Evolutionary conservation across 1,284 basidiomycete genomes (phyloP).

Genomic region (Pholiota adiposa): DNA sequence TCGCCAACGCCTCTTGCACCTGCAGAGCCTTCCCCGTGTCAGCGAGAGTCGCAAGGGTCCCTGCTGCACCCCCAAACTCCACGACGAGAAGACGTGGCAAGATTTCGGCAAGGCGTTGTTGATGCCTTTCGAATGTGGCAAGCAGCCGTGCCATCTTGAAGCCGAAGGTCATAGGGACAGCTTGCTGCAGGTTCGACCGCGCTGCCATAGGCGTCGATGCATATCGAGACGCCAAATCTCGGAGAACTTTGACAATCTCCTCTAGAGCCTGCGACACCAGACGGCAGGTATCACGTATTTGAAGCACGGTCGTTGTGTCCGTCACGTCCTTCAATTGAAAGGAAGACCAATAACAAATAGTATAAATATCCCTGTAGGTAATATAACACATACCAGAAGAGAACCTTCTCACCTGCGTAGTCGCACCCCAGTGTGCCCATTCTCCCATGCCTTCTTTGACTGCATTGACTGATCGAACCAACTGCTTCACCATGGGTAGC

Average conservation of each 20-base stretch:
- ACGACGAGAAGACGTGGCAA: constrained; percentile 39
- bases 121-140: constrained; percentile 44
- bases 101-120: constrained; percentile 39
- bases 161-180: constrained; percentile 49
- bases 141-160: constrained; percentile 49
- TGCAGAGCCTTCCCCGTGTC: constrained; percentile 40
- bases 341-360: constrained; percentile 1
- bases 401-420: constrained; percentile 42
- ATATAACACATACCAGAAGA: neutral
- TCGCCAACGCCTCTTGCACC: constrained; percentile 41
- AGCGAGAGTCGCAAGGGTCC: constrained; percentile 46
- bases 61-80: constrained; percentile 47
- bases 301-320: constrained; percentile 47
- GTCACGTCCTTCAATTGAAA: constrained; percentile 42
- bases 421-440: constrained; percentile 50
- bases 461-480: constrained; percentile 41
- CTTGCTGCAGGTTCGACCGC: constrained; percentile 49
- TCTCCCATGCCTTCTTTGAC: constrained; percentile 41
- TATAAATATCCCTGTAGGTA: constrained; percentile 6
- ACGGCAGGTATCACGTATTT: constrained; percentile 41
- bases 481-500: constrained; percentile 44
- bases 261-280: constrained; percentile 35
- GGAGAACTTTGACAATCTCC: constrained; percentile 32
- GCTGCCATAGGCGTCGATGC: constrained; percentile 46
- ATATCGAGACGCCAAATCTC: constrained; percentile 32